Base-by-base conservation (phyloP, 129 eudicot species). In the Calendula officinalis region DNA sequence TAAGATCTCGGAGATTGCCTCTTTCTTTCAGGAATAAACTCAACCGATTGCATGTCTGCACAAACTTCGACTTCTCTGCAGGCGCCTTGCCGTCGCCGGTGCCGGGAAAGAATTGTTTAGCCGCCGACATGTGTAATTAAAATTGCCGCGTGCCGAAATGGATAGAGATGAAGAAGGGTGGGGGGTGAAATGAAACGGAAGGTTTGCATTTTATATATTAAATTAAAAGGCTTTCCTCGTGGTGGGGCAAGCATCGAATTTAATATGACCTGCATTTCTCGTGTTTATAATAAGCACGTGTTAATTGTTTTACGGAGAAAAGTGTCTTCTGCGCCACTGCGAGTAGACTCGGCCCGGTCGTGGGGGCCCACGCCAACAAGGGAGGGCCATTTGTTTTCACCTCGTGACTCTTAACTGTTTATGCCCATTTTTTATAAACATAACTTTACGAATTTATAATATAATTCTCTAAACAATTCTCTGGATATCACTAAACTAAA, bases 1-100 rank as follows among this genome's bases (percentile, higher is more conserved):
- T 56, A 49, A 64, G 62, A 67, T 82, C 73, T 60, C 70, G 68
- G 46, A 86, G 69, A 10, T 60, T 67, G 56, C 90, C 82, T 58
- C 62, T 86, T 52, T 83, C 84, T 55, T 86, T 86, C 2, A 86
- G 60, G 22, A 46, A 86, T 12, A 70, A 65, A 35, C 86, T 86
- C 68, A 86, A 64, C 6, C 79, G 80, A 52, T 72, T 80, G 58
- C 94, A 86, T 0, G 94, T 80, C 55, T 64, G 68, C 4, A 49
- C 53, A 56, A 86, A 83, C 22, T 58, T 80, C 0, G 84, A 69
- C 60, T 64, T 80, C 69, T 80, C 69, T 2, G 16, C 78, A 50
- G 76, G 72, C 49, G 69, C 12, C 36, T 36, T 51, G 52, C 59
- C 57, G 30, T 22, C n/a, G 10, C 56, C 73, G 69, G 61, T 40